Evolutionary conservation across 2,329 filamentous ascomycete genomes (phyloP).

Genomic region (Clonostachys sp.): DNA sequence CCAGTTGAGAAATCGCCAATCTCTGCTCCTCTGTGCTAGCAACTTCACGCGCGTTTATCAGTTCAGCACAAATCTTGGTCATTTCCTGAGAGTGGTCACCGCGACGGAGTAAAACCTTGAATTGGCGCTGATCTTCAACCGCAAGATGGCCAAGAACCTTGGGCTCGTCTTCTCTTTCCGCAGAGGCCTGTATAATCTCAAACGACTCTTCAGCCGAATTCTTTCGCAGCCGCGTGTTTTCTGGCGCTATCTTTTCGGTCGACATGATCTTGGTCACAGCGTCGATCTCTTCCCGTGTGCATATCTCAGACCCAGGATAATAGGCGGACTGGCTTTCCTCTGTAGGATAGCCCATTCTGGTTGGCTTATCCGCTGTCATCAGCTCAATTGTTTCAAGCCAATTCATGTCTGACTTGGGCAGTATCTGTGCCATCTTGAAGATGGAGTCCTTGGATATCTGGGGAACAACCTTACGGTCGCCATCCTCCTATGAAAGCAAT

Average conservation of each 20-base stretch:
- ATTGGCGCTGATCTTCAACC: no score
- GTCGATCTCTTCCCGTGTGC: constrained; percentile 47
- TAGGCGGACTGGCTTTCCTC: constrained; percentile 47
- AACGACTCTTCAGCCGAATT: constrained; percentile 14
- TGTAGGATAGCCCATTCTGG: constrained; percentile 50
- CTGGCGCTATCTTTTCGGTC: constrained; percentile 18
- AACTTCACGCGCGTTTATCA: constrained; percentile 39
- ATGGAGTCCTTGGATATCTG: constrained; percentile 33
- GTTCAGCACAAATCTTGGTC: constrained; percentile 36
- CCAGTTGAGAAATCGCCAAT: constrained; percentile 45
- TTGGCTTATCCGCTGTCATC: constrained; percentile 43
- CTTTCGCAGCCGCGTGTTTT: constrained; percentile 22
- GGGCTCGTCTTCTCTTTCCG: background rate
- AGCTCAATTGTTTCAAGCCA: constrained; percentile 33
- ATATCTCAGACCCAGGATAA: constrained; percentile 42
- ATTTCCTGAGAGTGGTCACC: constrained; percentile 50
- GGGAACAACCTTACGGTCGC: constrained; percentile 56
- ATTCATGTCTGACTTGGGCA: background rate
- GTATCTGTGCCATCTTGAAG: constrained; percentile 35
- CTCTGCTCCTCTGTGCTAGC: constrained; percentile 47
- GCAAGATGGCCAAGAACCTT: no score
- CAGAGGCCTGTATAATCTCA: background rate
- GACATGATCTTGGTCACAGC: constrained; percentile 43
- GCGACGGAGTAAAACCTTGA: constrained; percentile 27
- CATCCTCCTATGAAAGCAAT: constrained; percentile 31